Conservation (phyloP, 2,329 filamentous ascomycete genomes). For the Teratosphaeria nubilosa region DNA sequence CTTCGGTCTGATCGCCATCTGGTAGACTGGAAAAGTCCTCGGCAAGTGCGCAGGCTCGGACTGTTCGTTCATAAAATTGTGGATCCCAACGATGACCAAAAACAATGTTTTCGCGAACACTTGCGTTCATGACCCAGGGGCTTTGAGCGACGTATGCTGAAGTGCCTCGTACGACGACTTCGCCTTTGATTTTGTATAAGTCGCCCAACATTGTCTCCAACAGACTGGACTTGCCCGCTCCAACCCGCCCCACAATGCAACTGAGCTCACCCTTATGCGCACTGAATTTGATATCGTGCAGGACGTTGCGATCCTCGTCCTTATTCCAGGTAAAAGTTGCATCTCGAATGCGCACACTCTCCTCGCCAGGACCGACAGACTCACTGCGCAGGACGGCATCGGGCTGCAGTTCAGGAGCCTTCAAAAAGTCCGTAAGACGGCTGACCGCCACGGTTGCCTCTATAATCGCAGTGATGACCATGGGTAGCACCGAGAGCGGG, state of each 20-base stretch:
- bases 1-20: slow-evolving; percentile 92
- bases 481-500: slow-evolving; percentile 83
- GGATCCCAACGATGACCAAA: slow-evolving; percentile 94
- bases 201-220: slow-evolving; percentile 83
- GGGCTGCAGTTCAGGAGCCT: slow-evolving; percentile 77
- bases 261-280: slow-evolving; percentile 88
- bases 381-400: slow-evolving; percentile 67
- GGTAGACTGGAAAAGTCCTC: slow-evolving; percentile 89
- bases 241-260: slow-evolving; percentile 90
- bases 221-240: slow-evolving; percentile 87
- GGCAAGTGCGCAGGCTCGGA: slow-evolving; percentile 79
- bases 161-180: slow-evolving; percentile 70
- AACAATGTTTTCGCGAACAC: slow-evolving; percentile 91
- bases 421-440: slow-evolving; percentile 74
- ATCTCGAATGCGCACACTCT: slow-evolving; percentile 72
- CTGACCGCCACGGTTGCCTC: slow-evolving; percentile 89
- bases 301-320: slow-evolving; percentile 54
- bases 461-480: slow-evolving; percentile 95
- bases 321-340: slow-evolving; percentile 93
- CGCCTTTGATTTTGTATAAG: slow-evolving; percentile 77
- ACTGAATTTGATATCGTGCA: slow-evolving; percentile 77
- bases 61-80: slow-evolving; percentile 84
- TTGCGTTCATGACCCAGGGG: slow-evolving; percentile 96
- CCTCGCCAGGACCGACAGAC: slow-evolving; percentile 67
- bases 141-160: slow-evolving; percentile 89